phyloP scores from a whole-genome alignment of 495 filamentous ascomycete species.

The Neurospora sp. region DNA sequence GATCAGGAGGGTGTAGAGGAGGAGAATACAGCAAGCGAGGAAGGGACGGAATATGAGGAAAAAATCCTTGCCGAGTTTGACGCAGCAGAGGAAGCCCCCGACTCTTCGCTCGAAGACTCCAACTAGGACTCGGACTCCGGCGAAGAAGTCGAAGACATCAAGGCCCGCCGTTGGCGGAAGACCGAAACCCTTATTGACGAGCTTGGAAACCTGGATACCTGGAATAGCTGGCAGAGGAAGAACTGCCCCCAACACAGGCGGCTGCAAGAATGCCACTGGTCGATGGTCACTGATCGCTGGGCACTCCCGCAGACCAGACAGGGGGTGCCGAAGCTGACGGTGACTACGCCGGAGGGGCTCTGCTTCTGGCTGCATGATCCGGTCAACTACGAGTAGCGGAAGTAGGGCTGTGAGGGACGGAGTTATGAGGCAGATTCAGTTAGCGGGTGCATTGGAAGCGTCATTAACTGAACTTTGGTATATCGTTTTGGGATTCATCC shows the following conservation, averaged over 20 bases:
- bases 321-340: background rate
- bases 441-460: too few relatives aligned
- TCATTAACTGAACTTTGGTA: too few relatives aligned
- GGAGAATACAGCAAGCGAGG: background rate
- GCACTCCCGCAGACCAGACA: background rate
- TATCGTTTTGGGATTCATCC: too few relatives aligned
- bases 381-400: background rate
- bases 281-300: background rate
- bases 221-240: background rate
- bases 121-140: background rate
- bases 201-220: background rate
- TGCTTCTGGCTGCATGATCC: background rate
- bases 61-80: background rate
- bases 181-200: background rate
- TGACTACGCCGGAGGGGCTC: background rate
- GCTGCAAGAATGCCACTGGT: background rate
- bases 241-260: background rate
- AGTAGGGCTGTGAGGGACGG: too few relatives aligned
- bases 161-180: background rate
- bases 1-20: background rate
- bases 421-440: too few relatives aligned
- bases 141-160: background rate
- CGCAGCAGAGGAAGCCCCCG: background rate
- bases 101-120: background rate
- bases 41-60: background rate